Base-by-base conservation (phyloP, 1,139 yeast species). In the Suhomyces wounanorum region DNA sequence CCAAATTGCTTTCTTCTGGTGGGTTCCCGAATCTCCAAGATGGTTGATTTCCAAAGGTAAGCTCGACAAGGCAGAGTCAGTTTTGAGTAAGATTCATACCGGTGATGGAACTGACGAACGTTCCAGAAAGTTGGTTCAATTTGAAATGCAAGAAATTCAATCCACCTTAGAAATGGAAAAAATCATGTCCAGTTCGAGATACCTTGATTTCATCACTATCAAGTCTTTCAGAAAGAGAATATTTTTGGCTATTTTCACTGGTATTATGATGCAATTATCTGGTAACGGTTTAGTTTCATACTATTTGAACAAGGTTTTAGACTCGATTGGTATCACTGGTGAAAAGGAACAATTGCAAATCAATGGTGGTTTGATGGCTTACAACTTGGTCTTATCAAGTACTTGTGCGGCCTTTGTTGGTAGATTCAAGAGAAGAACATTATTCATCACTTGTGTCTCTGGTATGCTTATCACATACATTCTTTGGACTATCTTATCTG, bases 211-310 rank as follows among this genome's bases (percentile, higher is more conserved):
- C 55, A 16, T 72, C 49, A 69, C 49, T 17, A 66, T 67, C 31
- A 63, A 63, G 40, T 65, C 70, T 37, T 75, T 75, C 72, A 60
- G 84, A 70, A 70, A 70, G 59, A 74, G 83, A 68, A 59, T 72
- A 14, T 76, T 74, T 55, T 65, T 78, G 50, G 55, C 65, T 25
- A 35, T 65, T 35, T 68, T 69, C 57, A 61, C 71, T 38, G 72
- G 73, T 37, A 56, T 67, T 21, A 65, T 76, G 60, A 73, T 75
- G 72, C 82, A 79, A 58, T 69, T 79, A 50, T 73, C 79, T 39
- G 84, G 84, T 59, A 79, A 78, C 55, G 82, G 81, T 48, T 68
- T 80, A 48, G 80, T 79, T 21, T 75, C 82, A 0, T 79, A 79
- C 66, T 80, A 80, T 61, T 65, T 81, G 55, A 72, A 71, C 48